Percentiles rank a stretch among this genome's conserved stretches.
phyloP scores from a whole-genome alignment of 495 filamentous ascomycete species.

The Tuber indicum region DNA sequence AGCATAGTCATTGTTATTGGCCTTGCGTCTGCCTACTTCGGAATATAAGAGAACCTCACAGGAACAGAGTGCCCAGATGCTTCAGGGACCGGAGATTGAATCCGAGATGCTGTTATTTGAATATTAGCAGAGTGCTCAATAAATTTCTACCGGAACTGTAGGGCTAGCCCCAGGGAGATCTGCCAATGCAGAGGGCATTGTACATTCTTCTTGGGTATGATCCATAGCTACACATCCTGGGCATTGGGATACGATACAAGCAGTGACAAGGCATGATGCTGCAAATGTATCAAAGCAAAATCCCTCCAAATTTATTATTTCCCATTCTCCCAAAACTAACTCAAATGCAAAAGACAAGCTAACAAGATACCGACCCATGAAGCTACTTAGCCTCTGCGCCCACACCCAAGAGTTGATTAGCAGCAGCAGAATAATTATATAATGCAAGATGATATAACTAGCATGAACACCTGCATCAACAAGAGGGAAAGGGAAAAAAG shows the following conservation, averaged over 20 bases:
- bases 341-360: not conserved
- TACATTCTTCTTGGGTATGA: not conserved
- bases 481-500: conserved; percentile 26
- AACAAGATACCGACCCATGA: not conserved
- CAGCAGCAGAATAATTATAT: not conserved
- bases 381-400: not conserved
- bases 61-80: not conserved
- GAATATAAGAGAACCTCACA: not conserved
- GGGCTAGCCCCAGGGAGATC: not conserved
- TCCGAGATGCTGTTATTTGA: not conserved
- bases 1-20: not conserved
- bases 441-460: not conserved
- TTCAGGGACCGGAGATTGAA: not conserved
- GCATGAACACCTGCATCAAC: not conserved
- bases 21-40: not conserved
- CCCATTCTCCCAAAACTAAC: not conserved
- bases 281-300: not conserved
- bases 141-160: not conserved
- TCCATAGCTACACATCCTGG: not conserved
- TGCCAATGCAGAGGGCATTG: not conserved
- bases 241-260: not conserved
- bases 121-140: not conserved
- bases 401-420: not conserved
- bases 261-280: not conserved
- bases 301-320: not conserved